These are phyloP conservation scores for Hanseniaspora hatyaiensis DNA, from an alignment of 805 yeast species.

Conservation along the genomic window DNA sequence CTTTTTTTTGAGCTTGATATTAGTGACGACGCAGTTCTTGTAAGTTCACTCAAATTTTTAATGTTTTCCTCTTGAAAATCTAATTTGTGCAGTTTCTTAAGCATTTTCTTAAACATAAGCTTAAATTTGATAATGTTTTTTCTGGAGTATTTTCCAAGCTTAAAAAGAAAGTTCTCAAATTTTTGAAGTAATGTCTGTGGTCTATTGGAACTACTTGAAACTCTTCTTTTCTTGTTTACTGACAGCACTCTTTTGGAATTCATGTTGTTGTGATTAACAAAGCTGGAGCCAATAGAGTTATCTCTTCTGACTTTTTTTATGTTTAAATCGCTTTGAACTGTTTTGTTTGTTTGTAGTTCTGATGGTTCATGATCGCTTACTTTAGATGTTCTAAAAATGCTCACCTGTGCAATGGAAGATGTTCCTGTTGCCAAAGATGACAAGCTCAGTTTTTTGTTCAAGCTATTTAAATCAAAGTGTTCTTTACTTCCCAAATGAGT, in stretches of 20 bases:
- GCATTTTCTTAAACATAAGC: not conserved
- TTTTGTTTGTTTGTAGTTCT: not conserved
- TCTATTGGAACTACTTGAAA: not conserved
- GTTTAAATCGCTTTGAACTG: slow-evolving; percentile 16
- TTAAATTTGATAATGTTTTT: slow-evolving; percentile 7
- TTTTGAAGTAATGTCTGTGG: not conserved
- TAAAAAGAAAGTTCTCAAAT: not conserved
- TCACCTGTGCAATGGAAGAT: slow-evolving; percentile 10
- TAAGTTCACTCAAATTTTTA: not conserved
- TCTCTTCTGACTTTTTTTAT: slow-evolving; percentile 24
- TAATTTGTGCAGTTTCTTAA: not conserved
- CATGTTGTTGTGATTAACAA: no score
- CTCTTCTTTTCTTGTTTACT: not conserved
- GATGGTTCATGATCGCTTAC: not conserved
- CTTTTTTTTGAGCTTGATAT: not conserved
- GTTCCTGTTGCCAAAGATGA: slow-evolving; percentile 14
- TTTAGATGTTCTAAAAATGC: slow-evolving; percentile 8
- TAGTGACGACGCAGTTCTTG: slow-evolving; percentile 5
- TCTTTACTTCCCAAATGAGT: not conserved
- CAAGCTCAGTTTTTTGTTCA: slow-evolving; percentile 8
- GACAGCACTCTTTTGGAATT: slow-evolving; percentile 10
- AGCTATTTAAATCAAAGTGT: not conserved
- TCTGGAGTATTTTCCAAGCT: slow-evolving; percentile 6
- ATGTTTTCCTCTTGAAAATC: not conserved
- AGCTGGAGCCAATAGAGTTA: no score